Evolutionary conservation across 2,329 filamentous ascomycete species (phyloP).

Genomic region (Fusarium clavum): DNA sequence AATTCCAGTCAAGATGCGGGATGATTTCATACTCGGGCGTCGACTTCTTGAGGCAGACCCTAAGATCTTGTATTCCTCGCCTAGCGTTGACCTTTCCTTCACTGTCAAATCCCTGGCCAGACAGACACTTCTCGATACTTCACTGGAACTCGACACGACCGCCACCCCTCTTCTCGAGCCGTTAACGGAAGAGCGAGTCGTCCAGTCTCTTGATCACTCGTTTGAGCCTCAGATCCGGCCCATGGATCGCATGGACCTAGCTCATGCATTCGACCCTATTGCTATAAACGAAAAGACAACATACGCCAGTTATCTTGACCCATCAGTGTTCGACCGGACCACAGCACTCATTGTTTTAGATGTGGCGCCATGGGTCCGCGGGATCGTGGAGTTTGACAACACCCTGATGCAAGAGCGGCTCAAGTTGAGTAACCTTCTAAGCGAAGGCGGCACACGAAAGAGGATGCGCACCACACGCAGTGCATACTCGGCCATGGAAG

Average conservation of each 20-base stretch:
- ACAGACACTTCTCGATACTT: slow-evolving; percentile 27
- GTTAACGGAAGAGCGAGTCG: slow-evolving; percentile 51
- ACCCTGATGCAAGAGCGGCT: slow-evolving; percentile 75
- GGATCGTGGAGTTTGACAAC: slow-evolving; percentile 82
- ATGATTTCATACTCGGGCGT: slow-evolving; percentile 64
- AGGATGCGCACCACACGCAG: slow-evolving; percentile 77
- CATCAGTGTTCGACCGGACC: slow-evolving; percentile 82
- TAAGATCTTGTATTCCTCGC: slow-evolving; percentile 46
- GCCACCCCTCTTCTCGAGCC: slow-evolving; percentile 34
- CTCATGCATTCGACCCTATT: slow-evolving; percentile 70
- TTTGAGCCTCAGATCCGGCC: slow-evolving; percentile 46
- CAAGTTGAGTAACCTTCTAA: slow-evolving; percentile 70
- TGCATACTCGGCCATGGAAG: slow-evolving; percentile 81
- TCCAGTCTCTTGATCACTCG: slow-evolving; percentile 54
- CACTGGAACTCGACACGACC: neutral
- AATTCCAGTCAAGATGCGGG: slow-evolving; percentile 58
- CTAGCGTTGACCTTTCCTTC: slow-evolving; percentile 45
- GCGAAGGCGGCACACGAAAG: slow-evolving; percentile 64
- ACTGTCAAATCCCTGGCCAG: slow-evolving; percentile 49
- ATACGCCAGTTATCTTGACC: slow-evolving; percentile 61
- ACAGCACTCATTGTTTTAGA: slow-evolving; percentile 76
- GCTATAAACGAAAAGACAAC: slow-evolving; percentile 61
- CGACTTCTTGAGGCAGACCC: slow-evolving; percentile 61
- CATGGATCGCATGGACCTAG: slow-evolving; percentile 64
- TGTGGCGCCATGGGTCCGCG: slow-evolving; percentile 89